phyloP scores from a whole-genome alignment of 2,329 filamentous ascomycete genomes.

The Paecilomyces sp. region DNA sequence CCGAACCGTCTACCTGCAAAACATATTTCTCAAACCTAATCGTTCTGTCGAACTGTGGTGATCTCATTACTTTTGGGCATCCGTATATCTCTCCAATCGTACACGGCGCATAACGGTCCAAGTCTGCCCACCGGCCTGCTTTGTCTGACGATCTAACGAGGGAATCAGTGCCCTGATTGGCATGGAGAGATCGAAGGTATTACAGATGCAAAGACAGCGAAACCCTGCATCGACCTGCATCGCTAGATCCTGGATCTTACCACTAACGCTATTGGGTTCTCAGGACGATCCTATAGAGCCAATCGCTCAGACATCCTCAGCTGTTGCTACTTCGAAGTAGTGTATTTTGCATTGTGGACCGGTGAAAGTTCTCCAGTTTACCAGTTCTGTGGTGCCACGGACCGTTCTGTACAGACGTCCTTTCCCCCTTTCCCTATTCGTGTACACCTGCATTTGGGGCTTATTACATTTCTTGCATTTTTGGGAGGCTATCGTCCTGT shows the following conservation, averaged over 20 bases:
- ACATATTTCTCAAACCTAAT: not conserved
- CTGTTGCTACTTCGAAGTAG: not conserved
- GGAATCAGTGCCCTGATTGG: slow-evolving; percentile 10
- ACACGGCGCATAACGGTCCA: not conserved
- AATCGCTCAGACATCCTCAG: not conserved
- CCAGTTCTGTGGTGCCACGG: not conserved
- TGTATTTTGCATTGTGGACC: not conserved
- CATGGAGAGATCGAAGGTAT: slow-evolving; percentile 11
- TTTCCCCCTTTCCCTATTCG: not conserved
- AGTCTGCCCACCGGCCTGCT: not conserved
- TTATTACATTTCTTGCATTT: not conserved
- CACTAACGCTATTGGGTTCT: slow-evolving; percentile 12
- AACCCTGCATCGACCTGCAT: slow-evolving; percentile 13
- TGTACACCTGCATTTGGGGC: not conserved
- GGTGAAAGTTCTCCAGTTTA: not conserved
- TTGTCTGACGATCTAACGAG: not conserved
- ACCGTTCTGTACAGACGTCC: not conserved
- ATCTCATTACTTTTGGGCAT: slow-evolving; percentile 1
- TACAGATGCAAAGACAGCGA: slow-evolving; percentile 13
- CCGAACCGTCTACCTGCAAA: not conserved
- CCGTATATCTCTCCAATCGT: slow-evolving; percentile 1
- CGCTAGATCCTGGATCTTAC: slow-evolving; percentile 7
- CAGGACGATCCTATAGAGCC: not conserved
- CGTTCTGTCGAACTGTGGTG: not conserved
- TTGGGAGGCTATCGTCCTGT: not conserved